phyloP scores from a whole-genome alignment of 139 green algal genomes.

The Zygnema cylindricum region DNA sequence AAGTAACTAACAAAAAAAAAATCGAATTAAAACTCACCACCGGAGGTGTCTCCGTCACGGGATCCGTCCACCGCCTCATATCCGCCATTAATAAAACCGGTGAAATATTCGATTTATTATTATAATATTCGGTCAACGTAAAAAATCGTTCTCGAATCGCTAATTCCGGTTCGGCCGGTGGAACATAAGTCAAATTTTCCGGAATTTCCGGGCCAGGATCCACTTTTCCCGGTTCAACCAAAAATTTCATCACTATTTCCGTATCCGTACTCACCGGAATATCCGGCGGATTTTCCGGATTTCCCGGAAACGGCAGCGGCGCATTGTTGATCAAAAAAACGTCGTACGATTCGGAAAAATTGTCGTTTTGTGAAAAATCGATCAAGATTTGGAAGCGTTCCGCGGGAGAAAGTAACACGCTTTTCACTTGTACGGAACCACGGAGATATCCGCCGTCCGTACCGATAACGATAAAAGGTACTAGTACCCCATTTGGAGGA shows the following conservation, averaged over 20 bases:
- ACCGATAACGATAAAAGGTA: conserved; percentile 23
- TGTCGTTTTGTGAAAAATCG: conserved; percentile 12
- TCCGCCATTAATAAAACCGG: neutral
- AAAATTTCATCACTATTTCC: conserved; percentile 18
- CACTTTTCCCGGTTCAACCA: neutral
- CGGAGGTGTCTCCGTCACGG: neutral
- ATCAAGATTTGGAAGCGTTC: conserved; percentile 28
- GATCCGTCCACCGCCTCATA: neutral
- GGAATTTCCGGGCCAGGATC: neutral
- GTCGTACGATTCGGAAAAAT: neutral
- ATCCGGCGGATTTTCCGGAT: neutral
- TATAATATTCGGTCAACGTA: neutral
- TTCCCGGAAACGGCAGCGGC: neutral
- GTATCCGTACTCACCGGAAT: neutral
- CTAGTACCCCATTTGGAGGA: neutral
- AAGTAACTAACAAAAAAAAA: too few species aligned
- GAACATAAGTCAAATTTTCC: neutral
- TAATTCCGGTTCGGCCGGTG: neutral
- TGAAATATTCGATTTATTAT: neutral
- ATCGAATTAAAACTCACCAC: neutral
- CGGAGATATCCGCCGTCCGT: conserved; percentile 30
- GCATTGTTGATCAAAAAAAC: conserved; percentile 30
- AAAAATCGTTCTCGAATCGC: conserved; percentile 13
- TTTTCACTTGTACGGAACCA: neutral
- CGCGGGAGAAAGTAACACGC: conserved; percentile 16